These are phyloP conservation scores for Dactylis glomerata DNA, from an alignment of 176 grass and related monocot genomes.

Conservation along the genomic window DNA sequence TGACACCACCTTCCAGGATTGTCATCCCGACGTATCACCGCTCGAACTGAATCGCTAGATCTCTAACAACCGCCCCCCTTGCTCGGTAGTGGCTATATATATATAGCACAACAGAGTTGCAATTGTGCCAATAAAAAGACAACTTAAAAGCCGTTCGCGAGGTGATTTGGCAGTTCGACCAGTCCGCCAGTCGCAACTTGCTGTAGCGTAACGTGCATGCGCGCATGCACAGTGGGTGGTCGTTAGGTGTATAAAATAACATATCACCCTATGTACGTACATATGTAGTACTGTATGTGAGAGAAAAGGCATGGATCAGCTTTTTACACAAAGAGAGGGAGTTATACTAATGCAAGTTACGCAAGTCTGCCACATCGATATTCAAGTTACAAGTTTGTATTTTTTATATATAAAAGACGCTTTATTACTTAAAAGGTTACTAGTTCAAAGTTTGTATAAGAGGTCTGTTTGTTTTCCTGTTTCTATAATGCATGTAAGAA, in stretches of 20 bases:
- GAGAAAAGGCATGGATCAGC: no score
- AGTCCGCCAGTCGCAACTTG: neutral
- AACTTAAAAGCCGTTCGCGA: neutral
- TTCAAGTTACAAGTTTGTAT: slow-evolving; percentile 23
- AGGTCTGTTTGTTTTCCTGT: neutral
- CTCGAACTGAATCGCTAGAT: no score
- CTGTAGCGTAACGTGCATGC: slow-evolving; percentile 24
- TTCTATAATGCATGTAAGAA: neutral
- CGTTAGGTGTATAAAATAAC: slow-evolving; percentile 24
- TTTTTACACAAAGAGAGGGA: no score
- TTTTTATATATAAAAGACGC: no score
- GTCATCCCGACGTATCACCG: no score
- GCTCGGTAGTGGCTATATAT: neutral
- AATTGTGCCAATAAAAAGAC: neutral
- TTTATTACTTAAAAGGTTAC: no score
- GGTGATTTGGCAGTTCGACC: neutral
- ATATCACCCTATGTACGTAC: neutral
- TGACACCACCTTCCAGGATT: no score
- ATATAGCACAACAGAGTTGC: neutral
- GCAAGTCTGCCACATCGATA: neutral
- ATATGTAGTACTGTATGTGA: neutral
- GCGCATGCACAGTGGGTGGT: neutral
- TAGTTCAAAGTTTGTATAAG: slow-evolving; percentile 1
- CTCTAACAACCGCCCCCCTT: no score
- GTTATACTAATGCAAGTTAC: neutral